phyloP scores from a whole-genome alignment of 1,139 yeast species.

The Taphrina betulina region DNA sequence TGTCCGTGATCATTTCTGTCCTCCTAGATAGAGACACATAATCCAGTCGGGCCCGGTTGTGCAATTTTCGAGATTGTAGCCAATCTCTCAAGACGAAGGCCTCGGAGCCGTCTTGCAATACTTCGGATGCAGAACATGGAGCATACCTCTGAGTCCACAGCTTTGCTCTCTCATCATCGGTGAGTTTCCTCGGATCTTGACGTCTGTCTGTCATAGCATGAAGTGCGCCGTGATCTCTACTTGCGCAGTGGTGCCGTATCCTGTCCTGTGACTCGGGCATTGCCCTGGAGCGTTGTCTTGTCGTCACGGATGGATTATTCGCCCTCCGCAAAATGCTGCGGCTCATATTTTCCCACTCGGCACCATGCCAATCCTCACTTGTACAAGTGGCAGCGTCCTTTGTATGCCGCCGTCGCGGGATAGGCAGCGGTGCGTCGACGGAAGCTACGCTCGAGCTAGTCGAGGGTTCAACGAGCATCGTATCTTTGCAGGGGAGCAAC shows the following conservation, averaged over 20 bases:
- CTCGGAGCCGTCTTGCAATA: conserved; percentile 19
- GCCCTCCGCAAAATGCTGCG: too few species aligned
- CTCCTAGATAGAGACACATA: not conserved
- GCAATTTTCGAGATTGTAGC: conserved; percentile 23
- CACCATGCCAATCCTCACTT: too few species aligned
- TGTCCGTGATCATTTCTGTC: conserved; percentile 2
- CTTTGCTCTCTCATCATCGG: not conserved
- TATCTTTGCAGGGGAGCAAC: too few species aligned
- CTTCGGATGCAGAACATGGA: conserved; percentile 16
- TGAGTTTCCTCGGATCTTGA: too few species aligned
- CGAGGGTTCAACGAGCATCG: too few species aligned
- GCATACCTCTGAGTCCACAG: conserved; percentile 14
- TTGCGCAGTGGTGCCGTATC: not conserved
- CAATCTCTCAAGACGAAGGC: conserved; percentile 18
- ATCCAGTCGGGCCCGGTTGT: not conserved
- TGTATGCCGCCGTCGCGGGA: too few species aligned
- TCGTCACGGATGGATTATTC: too few species aligned
- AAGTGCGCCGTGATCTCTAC: not conserved
- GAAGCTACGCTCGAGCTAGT: too few species aligned
- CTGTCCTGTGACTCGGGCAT: not conserved
- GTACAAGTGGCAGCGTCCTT: too few species aligned
- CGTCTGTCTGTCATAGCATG: not conserved
- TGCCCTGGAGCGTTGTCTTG: not conserved
- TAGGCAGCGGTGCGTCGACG: too few species aligned
- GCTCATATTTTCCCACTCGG: too few species aligned